phyloP scores from a whole-genome alignment of 768 basidiomycete species.

The Lactarius deliciosus region DNA sequence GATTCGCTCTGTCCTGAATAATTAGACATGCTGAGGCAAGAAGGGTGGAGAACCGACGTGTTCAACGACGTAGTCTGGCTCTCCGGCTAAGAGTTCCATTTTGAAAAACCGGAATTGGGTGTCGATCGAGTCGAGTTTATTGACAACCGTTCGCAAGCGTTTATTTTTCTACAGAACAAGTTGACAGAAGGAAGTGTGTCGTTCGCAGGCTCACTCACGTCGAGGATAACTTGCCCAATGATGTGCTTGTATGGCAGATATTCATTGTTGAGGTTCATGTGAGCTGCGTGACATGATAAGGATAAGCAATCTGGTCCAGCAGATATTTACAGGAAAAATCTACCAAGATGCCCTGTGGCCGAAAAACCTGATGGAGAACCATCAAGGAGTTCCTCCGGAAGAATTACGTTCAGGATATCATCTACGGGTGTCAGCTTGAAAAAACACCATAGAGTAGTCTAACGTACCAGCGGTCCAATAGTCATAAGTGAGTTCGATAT shows the following conservation, averaged over 20 bases:
- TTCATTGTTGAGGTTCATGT: conserved; percentile 86
- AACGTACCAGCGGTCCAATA: conserved; percentile 83
- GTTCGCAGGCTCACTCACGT: conserved; percentile 51
- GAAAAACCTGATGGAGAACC: conserved; percentile 88
- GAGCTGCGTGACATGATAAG: conserved; percentile 52
- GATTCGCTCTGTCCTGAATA: conserved; percentile 64
- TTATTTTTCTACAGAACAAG: conserved; percentile 72
- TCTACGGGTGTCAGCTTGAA: conserved; percentile 46
- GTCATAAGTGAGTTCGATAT: conserved; percentile 71
- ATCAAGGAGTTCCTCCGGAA: conserved; percentile 76
- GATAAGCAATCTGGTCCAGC: background rate
- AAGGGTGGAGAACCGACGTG: conserved; percentile 56
- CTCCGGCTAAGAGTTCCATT: conserved; percentile 96
- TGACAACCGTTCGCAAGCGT: conserved; percentile 82
- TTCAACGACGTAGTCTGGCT: conserved; percentile 80
- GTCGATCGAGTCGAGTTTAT: conserved; percentile 88
- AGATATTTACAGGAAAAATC: conserved; percentile 30
- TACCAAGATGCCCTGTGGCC: conserved; percentile 87
- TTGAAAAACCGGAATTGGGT: conserved; percentile 87
- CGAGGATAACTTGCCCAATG: conserved; percentile 90
- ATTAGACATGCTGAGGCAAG: background rate
- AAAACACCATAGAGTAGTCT: background rate
- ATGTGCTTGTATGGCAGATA: conserved; percentile 89
- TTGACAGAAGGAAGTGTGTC: conserved; percentile 6
- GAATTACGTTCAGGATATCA: conserved; percentile 77